These are phyloP conservation scores for Amauroascus niger DNA, from an alignment of 2,329 filamentous ascomycete genomes.

Conservation along the genomic window DNA sequence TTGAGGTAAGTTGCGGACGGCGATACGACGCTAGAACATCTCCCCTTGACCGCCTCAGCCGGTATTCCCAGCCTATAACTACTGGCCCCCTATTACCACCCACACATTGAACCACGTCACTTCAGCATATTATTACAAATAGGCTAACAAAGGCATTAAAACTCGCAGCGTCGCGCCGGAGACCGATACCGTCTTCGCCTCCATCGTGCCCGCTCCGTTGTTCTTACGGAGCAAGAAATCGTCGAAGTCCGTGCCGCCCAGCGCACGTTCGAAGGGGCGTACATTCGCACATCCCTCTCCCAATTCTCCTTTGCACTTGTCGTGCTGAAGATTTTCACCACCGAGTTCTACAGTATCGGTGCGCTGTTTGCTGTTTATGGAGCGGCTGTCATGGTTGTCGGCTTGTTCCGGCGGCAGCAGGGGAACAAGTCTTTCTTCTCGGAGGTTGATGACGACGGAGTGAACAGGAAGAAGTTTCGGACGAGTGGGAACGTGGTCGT, in stretches of 20 bases:
- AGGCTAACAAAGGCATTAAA: slow-evolving; percentile 19
- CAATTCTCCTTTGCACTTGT: slow-evolving; percentile 94
- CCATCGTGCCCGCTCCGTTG: slow-evolving; percentile 73
- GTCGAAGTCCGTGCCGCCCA: slow-evolving; percentile 92
- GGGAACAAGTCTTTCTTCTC: slow-evolving; percentile 88
- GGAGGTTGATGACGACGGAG: slow-evolving; percentile 47
- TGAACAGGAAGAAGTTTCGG: slow-evolving; percentile 52
- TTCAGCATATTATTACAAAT: not conserved
- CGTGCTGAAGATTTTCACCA: slow-evolving; percentile 91
- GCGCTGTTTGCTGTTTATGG: slow-evolving; percentile 91
- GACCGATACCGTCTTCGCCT: slow-evolving; percentile 68
- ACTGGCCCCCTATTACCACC: not conserved
- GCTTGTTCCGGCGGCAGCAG: slow-evolving; percentile 76
- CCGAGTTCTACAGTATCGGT: slow-evolving; percentile 94
- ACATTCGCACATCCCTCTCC: slow-evolving; percentile 84
- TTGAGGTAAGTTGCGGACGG: slow-evolving; percentile 2
- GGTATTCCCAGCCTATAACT: not conserved
- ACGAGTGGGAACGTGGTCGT: slow-evolving; percentile 59
- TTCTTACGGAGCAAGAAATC: slow-evolving; percentile 73
- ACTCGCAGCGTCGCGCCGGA: slow-evolving; percentile 52
- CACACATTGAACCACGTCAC: not conserved
- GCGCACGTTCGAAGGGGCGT: slow-evolving; percentile 93
- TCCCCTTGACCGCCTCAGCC: not conserved
- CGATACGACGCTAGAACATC: not conserved
- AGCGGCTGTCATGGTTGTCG: slow-evolving; percentile 69